These are phyloP conservation scores for Ophiocytium majus DNA, from an alignment of 352 stramenopile species.

Conservation along the genomic window DNA sequence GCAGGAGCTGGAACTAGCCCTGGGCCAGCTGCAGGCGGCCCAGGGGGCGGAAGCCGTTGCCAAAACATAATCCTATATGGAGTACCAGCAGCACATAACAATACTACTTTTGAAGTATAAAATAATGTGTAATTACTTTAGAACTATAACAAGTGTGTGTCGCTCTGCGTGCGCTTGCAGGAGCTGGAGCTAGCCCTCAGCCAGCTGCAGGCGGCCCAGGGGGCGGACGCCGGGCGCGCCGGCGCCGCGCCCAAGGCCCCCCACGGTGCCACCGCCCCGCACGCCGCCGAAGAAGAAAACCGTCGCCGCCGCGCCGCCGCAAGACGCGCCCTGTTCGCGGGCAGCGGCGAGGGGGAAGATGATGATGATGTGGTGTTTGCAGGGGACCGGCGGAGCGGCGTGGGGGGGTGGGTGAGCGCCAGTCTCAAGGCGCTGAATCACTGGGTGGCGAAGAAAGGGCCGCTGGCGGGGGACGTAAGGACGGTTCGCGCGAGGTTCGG, in stretches of 20 bases:
- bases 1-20: too few species aligned
- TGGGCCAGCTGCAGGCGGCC: too few species aligned
- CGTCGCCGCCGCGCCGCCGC: neutral
- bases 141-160: too few species aligned
- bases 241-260: too few species aligned
- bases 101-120: too few species aligned
- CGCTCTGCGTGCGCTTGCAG: neutral
- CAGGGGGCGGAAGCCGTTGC: too few species aligned
- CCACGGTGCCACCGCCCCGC: too few species aligned
- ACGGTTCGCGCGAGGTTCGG: slow-evolving; percentile 42
- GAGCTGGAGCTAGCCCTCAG: neutral
- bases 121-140: too few species aligned
- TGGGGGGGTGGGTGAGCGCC: slow-evolving; percentile 20
- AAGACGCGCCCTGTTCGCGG: slow-evolving; percentile 35
- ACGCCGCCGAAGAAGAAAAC: slow-evolving; percentile 40
- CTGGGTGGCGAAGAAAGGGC: slow-evolving; percentile 38
- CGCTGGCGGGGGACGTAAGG: slow-evolving; percentile 38
- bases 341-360: slow-evolving; percentile 25
- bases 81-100: too few species aligned
- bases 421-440: slow-evolving; percentile 26
- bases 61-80: too few species aligned
- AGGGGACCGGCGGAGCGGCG: slow-evolving; percentile 16
- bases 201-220: neutral
- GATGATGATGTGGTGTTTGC: slow-evolving; percentile 38
- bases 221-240: neutral